Base-by-base conservation (phyloP, 2,329 filamentous ascomycete genomes). In the Lecanicillium sp. region DNA sequence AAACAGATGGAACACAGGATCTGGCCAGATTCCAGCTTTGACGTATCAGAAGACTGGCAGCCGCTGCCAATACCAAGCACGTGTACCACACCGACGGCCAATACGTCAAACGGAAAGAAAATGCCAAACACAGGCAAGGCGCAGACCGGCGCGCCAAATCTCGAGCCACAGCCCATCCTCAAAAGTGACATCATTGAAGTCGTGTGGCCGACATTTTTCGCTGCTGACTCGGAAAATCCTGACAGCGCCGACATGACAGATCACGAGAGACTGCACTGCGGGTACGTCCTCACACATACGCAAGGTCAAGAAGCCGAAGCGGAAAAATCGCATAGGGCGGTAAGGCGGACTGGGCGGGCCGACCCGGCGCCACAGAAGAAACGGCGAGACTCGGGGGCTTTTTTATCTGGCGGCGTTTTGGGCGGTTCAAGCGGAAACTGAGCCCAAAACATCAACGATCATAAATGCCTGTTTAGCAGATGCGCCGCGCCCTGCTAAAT, bases 21-120 rank as follows among this genome's bases (percentile, higher is more conserved):
- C 10, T 42, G n/a, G n/a, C 39, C 27, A 5, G 27, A 21, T n/a
- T 42, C 32, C 26, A 7, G 12, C 5, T 30, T 42, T 21, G 39
- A 30, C 11, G 17, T 21, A 20, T n/a, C 39, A 19, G 39, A 42
- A 21, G 39, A 42, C 24, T 42, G 39, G 39, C n/a, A 30, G 39
- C 39, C 24, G 26, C n/a, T 42, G 6, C 36, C 36, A 27, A 15
- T 40, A 40, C 24, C 38, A 15, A n/a, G 17, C 35, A 9, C 23
- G n/a, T 10, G 21, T 10, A 14, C 20, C 38, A 40, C 21, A 17
- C 38, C 21, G 38, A 40, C 21, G 38, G 17, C 5, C 21, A 26
- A 40, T 40, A 7, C 21, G 24, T 7, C 36, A 21, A 38, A 38
- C 19, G 36, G 36, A 9, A 21, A 38, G 36, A 38, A 38, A 19